Evolutionary conservation across 2,329 filamentous ascomycete genomes (phyloP), one percentile per base, ranked within the genome.

Genomic region (Aspergillus piperis): DNA sequence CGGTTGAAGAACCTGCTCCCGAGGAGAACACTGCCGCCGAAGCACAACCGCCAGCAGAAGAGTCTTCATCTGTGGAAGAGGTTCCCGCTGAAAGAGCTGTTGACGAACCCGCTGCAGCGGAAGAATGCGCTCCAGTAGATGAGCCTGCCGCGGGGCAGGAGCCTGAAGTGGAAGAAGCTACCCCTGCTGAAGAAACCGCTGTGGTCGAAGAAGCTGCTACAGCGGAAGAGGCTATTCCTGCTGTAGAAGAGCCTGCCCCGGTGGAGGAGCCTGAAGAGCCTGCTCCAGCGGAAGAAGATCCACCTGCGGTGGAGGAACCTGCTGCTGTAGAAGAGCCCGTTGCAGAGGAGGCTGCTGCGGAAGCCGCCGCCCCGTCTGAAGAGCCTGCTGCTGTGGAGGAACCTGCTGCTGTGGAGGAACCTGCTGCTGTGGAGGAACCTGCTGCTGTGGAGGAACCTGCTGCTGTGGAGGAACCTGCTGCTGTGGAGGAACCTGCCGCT

Each of bases 11-110:
- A 21, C 39, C 61, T 5, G 48, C 66, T 30, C 55, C 54, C 19
- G 62, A 64, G 30, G 25, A 27, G 25, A 39, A 54, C 56, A 36
- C 72, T 68, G 57, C 66, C 30, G 65, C 51, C 47, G 63, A 69
- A 51, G 61, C 65, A 53, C 23, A 58, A 19, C 19, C 58, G 21
- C 23, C 61, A 10, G 21, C 47, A 15, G 61, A 54, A 42, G 59
- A 61, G 19, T n/a, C 21, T 5, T 15, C 44, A 1, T 51, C 30
- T 21, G 57, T 42, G 8, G 59, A 62, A 10, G 63, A 64, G n/a
- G 30, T 32, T 68, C 52, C 61, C 48, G 38, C 60, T 65, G 53
- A 68, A 63, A 58, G 64, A 50, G 25, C 55, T 11, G 30, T 32
- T 11, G 8, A 32, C 4, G 30, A 32, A 4, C 10, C 30, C 3